Percentiles rank a stretch among this genome's conserved stretches.
These are phyloP conservation scores for Moesziomyces sp. DNA, from an alignment of 1,284 basidiomycete species.

Conservation along the genomic window DNA sequence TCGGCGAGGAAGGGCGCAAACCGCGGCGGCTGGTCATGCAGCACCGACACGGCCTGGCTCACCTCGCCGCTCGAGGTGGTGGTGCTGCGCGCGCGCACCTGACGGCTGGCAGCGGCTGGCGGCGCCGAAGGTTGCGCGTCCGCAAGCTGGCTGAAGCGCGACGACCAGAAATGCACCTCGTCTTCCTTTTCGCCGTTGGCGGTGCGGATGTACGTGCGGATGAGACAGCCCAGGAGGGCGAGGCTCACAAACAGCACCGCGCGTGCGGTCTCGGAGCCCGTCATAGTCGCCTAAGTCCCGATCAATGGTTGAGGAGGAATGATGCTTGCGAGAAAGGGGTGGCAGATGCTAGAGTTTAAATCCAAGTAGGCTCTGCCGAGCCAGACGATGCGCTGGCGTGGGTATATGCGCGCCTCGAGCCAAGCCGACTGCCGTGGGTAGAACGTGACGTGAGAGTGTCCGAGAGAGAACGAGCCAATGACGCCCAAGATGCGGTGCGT, in stretches of 20 bases:
- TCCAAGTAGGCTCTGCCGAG: neutral
- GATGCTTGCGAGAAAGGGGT: neutral
- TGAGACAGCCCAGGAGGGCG: constrained; percentile 39
- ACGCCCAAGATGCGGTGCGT: too few relatives aligned
- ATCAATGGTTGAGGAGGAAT: neutral
- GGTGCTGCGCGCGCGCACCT: constrained; percentile 18
- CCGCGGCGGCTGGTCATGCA: constrained; percentile 34
- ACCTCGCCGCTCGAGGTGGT: constrained; percentile 43
- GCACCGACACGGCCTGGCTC: constrained; percentile 35
- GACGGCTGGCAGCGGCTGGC: neutral
- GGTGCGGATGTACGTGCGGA: constrained; percentile 45
- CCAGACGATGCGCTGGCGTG: too few relatives aligned
- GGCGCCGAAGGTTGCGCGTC: too few relatives aligned
- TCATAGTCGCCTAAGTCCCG: constrained; percentile 14
- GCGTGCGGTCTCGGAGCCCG: constrained; percentile 33
- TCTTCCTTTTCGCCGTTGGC: constrained; percentile 45
- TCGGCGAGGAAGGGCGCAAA: constrained; percentile 30
- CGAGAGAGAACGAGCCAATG: neutral
- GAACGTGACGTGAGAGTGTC: neutral
- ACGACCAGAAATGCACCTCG: constrained; percentile 44
- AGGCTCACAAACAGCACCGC: constrained; percentile 37
- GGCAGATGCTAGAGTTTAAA: constrained; percentile 4
- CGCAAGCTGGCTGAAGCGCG: constrained; percentile 19
- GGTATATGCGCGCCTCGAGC: neutral
- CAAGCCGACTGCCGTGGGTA: neutral